These are phyloP conservation scores for Dendrocalamus latiflorus DNA, from an alignment of 202 grass and related monocot genomes.

Conservation along the genomic window DNA sequence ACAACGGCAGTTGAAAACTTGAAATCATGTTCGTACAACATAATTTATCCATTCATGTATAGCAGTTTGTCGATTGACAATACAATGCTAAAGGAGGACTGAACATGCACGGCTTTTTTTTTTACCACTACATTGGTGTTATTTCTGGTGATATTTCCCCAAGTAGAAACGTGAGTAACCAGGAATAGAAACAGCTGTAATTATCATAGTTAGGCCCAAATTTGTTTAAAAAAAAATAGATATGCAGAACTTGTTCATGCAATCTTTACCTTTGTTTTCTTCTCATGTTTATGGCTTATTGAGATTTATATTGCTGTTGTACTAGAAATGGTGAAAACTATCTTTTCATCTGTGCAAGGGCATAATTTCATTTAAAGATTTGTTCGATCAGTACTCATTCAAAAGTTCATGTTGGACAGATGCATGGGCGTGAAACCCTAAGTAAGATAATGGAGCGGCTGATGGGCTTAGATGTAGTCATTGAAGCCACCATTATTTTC, in stretches of 20 bases:
- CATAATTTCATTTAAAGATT: neutral
- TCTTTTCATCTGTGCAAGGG: neutral
- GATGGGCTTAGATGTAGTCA: constrained; percentile 35
- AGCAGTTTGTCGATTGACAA: neutral
- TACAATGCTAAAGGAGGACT: neutral
- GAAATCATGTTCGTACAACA: neutral
- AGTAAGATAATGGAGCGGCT: neutral
- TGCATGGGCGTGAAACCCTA: constrained; percentile 27
- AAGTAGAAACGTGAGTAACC: neutral
- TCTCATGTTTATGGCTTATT: neutral
- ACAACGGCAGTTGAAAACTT: neutral
- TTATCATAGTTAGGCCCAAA: neutral
- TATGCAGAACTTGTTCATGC: neutral
- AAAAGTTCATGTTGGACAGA: constrained; percentile 31
- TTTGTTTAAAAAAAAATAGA: neutral
- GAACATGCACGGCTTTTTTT: neutral
- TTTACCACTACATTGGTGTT: neutral
- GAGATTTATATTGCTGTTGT: neutral
- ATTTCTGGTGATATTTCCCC: neutral
- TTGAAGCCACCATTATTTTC: constrained; percentile 47
- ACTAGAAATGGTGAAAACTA: neutral
- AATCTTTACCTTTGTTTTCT: neutral
- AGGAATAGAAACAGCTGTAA: neutral
- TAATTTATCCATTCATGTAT: neutral
- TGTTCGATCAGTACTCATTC: neutral